Evolutionary conservation across 1,284 basidiomycete genomes (phyloP).

Genomic region (Somion occarium): DNA sequence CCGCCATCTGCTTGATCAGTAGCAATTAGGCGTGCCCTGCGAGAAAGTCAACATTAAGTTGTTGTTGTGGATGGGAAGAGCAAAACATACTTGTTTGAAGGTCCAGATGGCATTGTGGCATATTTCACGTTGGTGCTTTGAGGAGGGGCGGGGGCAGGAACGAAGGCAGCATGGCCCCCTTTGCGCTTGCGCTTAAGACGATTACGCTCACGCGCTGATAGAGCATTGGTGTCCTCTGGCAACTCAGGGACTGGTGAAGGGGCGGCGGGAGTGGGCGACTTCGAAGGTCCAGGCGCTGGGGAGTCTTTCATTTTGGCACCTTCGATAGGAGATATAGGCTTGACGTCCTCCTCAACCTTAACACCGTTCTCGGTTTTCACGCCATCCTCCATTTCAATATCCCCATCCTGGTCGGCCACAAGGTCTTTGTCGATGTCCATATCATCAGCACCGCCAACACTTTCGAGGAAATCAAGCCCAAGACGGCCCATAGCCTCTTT

Average conservation of each 20-base stretch:
- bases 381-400: constrained; percentile 28
- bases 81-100: constrained; percentile 52
- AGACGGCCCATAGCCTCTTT: constrained; percentile 80
- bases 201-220: constrained; percentile 87
- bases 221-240: constrained; percentile 41
- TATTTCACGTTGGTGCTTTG: constrained; percentile 51
- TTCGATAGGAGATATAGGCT: constrained; percentile 22
- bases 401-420: constrained; percentile 52
- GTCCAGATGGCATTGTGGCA: constrained; percentile 45
- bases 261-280: constrained; percentile 53
- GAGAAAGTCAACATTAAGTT: constrained; percentile 16
- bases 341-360: constrained; percentile 33
- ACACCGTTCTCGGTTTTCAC: constrained; percentile 33
- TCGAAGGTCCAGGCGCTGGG: constrained; percentile 25
- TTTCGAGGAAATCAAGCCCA: constrained; percentile 78
- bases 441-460: constrained; percentile 59
- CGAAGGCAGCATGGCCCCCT: constrained; percentile 75
- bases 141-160: constrained; percentile 65
- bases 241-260: constrained; percentile 47
- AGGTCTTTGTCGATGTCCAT: constrained; percentile 82
- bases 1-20: constrained; percentile 53
- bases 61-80: constrained; percentile 14
- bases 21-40: constrained; percentile 64
- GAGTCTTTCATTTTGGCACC: constrained; percentile 9
- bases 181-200: constrained; percentile 90